Base-by-base conservation (phyloP, 352 stramenopile species). In the Pythium phragmiticola region DNA sequence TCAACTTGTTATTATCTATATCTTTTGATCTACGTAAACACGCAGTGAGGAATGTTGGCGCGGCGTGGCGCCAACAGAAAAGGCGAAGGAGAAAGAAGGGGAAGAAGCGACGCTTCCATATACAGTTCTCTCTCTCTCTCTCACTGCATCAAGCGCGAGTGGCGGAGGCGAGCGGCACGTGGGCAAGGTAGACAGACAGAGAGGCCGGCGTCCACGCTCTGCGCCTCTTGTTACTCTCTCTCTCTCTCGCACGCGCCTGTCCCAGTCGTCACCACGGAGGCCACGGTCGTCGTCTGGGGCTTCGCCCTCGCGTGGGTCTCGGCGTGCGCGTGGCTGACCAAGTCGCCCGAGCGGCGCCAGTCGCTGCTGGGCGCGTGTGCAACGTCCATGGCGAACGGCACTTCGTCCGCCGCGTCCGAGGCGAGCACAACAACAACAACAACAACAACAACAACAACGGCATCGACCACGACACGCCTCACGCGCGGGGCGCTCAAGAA, bases 281-380 rank as follows among this genome's bases (percentile, higher is more conserved):
- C 51, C 34, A 34, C 36, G 19, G 51, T 39, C 11, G 51, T 54
- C 19, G 42, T 46, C 42, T 62, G 55, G 39, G 45, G 55, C 55
- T 68, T 52, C 58, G 69, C 28, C 34, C 68, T n/a, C 51, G 45
- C 26, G 58, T 69, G 43, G 57, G 63, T 60, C 37, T 69, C 26
- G 63, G 63, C 47, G 65, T 70, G 45, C 64, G 36, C 69, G 75
- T 28, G 69, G 72, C 45, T 77, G 55, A 52, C 0, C 66, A 69
- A 46, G 47, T 61, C 36, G 69, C 55, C 49, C 49, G 57, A 45
- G 48, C 43, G 2, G 53, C 66, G 45, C 57, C 63, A 12, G 60
- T 57, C 4, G 33, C 55, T 46, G 46, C 37, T 57, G 7, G 33
- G 43, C 33, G 33, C 37, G 57, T 57, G 52, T 30, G 36, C 23